Evolutionary conservation across 495 filamentous ascomycete genomes (phyloP).

Genomic region (Venustampulla echinocandica): DNA sequence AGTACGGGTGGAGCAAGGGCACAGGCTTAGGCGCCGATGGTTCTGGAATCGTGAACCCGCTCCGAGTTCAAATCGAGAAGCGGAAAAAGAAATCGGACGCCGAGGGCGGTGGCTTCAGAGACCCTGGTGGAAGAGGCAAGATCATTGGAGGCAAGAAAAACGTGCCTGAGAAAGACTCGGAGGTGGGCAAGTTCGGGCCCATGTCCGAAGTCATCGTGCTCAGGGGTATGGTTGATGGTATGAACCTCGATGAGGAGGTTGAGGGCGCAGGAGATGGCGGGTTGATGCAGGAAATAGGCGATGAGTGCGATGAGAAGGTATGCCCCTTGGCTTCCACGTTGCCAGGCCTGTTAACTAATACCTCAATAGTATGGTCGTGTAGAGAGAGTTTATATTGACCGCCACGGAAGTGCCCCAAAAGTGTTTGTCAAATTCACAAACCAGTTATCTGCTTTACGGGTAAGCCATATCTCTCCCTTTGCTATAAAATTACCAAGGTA

Average conservation of each 20-base stretch:
- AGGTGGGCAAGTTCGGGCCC: constrained; percentile 56
- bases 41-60: constrained; percentile 71
- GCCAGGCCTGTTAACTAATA: constrained; percentile 7
- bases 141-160: constrained; percentile 67
- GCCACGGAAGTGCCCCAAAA: constrained; percentile 40
- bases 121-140: constrained; percentile 60
- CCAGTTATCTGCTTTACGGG: constrained; percentile 64
- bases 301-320: constrained; percentile 76
- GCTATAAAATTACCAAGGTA: not conserved
- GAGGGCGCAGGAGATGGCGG: constrained; percentile 49
- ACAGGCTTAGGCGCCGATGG: constrained; percentile 73
- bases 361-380: constrained; percentile 66
- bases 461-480: constrained; percentile 8
- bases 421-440: constrained; percentile 92
- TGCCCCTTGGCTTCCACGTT: constrained; percentile 9
- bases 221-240: constrained; percentile 70
- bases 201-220: constrained; percentile 76
- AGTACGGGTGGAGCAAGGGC: constrained; percentile 88
- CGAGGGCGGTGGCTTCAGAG: constrained; percentile 70
- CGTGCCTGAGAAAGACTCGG: constrained; percentile 31
- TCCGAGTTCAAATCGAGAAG: constrained; percentile 78
- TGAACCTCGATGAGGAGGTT: constrained; percentile 61
- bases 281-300: constrained; percentile 86
- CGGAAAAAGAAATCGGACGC: constrained; percentile 66
- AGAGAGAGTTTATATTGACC: constrained; percentile 70